Conservation (phyloP, 257 asterid genomes). For the Craterostigma plantagineum region DNA sequence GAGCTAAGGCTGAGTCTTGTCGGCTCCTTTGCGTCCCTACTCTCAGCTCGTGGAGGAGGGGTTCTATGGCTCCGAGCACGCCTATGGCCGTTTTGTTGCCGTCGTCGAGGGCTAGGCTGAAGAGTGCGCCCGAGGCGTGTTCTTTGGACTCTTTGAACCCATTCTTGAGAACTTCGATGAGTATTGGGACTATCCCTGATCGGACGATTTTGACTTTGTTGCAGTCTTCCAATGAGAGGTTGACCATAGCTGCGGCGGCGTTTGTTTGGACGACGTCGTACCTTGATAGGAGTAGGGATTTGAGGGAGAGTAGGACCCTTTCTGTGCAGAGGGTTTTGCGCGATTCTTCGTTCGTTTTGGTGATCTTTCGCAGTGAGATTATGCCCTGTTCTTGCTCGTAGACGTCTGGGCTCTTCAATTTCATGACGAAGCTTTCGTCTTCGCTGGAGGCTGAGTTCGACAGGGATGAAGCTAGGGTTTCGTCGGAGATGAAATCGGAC, state of each 20-base stretch:
- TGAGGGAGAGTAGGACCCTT: conserved; percentile 43
- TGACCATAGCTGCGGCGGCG: conserved; percentile 68
- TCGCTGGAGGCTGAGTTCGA: conserved; percentile 16
- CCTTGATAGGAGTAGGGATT: conserved; percentile 36
- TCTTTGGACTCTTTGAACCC: conserved; percentile 70
- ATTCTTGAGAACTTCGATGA: conserved; percentile 48
- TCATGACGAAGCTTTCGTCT: conserved; percentile 22
- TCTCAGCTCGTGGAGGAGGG: conserved; percentile 63
- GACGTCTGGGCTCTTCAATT: conserved; percentile 34
- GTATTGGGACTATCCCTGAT: conserved; percentile 46
- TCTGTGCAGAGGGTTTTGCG: conserved; percentile 47
- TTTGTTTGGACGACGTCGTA: conserved; percentile 56
- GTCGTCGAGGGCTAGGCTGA: conserved; percentile 64
- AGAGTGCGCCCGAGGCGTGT: conserved; percentile 87
- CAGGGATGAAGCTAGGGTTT: conserved; percentile 9
- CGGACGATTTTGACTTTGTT: conserved; percentile 69
- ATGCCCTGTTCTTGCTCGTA: conserved; percentile 73
- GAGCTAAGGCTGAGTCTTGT: conserved; percentile 63
- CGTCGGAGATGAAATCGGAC: conserved; percentile 37
- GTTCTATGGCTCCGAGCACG: conserved; percentile 68
- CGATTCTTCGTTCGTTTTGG: conserved; percentile 40
- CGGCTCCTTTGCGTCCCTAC: conserved; percentile 62
- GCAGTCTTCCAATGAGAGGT: conserved; percentile 50
- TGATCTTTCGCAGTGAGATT: conserved; percentile 46
- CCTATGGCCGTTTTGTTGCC: conserved; percentile 79